A percentile compares a stretch with the other conserved stretches of the same genome.
Evolutionary conservation across 768 basidiomycete species (phyloP).

Genomic region (Termitomyces sp.): DNA sequence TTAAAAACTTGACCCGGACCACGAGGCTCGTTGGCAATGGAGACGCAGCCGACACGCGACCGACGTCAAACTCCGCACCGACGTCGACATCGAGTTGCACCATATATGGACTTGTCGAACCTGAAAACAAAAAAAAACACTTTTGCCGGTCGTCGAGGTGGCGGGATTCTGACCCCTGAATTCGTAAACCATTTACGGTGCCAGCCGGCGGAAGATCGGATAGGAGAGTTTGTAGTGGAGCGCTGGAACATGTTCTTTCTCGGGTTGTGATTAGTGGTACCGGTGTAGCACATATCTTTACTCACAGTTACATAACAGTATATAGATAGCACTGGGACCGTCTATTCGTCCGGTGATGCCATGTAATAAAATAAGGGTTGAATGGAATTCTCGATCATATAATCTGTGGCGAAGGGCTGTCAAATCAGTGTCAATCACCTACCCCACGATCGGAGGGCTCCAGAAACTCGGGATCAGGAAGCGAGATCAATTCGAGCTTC

Average conservation of each 20-base stretch:
- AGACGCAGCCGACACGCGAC: neutral
- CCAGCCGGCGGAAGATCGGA: conserved; percentile 6
- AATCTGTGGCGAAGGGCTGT: conserved; percentile 1
- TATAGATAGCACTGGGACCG: neutral
- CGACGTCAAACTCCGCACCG: conserved; percentile 2
- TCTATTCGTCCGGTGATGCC: neutral
- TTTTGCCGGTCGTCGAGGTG: conserved; percentile 1
- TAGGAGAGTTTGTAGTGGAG: neutral
- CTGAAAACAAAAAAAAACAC: conserved; percentile 7
- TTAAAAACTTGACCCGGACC: conserved; percentile 5
- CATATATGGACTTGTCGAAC: conserved; percentile 3
- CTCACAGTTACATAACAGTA: neutral
- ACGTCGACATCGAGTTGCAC: conserved; percentile 5
- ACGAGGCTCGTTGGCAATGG: conserved; percentile 3
- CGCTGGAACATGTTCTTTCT: neutral
- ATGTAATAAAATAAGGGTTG: neutral
- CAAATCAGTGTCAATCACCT: neutral
- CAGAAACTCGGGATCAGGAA: conserved; percentile 6
- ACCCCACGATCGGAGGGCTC: conserved; percentile 5
- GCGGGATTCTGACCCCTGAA: conserved; percentile 1
- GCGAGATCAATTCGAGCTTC: neutral
- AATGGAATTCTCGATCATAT: conserved; percentile 3
- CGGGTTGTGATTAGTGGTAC: neutral
- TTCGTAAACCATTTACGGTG: neutral
- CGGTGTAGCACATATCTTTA: neutral